Evolutionary conservation across 1,284 basidiomycete genomes (phyloP).

Genomic region (Cutaneotrichosporon sp.): DNA sequence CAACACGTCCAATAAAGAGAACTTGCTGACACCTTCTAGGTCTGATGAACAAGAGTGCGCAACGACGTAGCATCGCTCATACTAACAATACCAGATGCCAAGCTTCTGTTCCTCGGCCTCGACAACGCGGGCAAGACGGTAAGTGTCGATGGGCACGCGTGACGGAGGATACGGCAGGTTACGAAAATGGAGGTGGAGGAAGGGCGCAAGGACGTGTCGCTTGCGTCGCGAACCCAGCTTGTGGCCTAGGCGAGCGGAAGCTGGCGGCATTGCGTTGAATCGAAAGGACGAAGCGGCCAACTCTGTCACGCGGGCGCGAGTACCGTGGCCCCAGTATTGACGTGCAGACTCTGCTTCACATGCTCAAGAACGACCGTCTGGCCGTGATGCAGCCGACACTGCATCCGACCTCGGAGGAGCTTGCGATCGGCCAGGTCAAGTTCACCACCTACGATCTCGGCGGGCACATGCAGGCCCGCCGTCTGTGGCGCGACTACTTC

Average conservation of each 20-base stretch:
- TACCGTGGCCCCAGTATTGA: too few relatives aligned
- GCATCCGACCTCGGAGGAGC: slow-evolving; percentile 98
- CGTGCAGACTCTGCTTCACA: slow-evolving; percentile 86
- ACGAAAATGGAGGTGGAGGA: too few relatives aligned
- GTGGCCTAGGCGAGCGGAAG: too few relatives aligned
- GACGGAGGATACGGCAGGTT: background rate
- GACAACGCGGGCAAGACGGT: slow-evolving; percentile 99
- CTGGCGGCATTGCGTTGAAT: too few relatives aligned
- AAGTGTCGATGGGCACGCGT: slow-evolving; percentile 32
- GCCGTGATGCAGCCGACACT: slow-evolving; percentile 97
- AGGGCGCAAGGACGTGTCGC: background rate
- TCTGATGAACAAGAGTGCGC: slow-evolving; percentile 83
- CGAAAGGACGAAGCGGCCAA: too few relatives aligned
- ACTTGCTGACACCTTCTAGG: slow-evolving; percentile 53
- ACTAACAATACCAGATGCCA: slow-evolving; percentile 55
- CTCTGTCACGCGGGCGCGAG: background rate
- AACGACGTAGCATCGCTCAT: slow-evolving; percentile 8
- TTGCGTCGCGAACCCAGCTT: too few relatives aligned
- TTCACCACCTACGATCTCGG: slow-evolving; percentile 99
- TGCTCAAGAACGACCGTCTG: slow-evolving; percentile 99
- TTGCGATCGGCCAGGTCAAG: slow-evolving; percentile 97
- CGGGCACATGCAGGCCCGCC: slow-evolving; percentile 97
- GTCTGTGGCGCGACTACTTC: slow-evolving; percentile 99
- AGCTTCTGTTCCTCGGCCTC: slow-evolving; percentile 97
- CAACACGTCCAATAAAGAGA: too few relatives aligned